Conservation (phyloP, 2,329 filamentous ascomycete species). For the Dryadomyces quercivorus region DNA sequence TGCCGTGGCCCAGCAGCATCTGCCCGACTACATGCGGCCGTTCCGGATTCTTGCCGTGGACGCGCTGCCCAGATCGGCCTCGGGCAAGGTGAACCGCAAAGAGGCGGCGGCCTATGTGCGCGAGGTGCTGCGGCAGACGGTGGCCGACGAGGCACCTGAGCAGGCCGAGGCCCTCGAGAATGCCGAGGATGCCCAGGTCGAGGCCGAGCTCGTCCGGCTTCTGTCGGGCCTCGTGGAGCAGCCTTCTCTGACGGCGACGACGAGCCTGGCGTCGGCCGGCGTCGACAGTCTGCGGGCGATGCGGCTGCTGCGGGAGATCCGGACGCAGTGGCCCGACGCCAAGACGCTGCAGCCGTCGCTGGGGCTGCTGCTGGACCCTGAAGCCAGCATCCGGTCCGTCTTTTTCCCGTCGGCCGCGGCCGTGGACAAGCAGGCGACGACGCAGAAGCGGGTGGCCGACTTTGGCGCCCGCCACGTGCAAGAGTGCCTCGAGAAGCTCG, state of each 20-base stretch:
- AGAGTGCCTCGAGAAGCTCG: background rate
- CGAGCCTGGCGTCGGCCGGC: slow-evolving; percentile 12
- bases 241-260: slow-evolving; percentile 1
- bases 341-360: slow-evolving; percentile 11
- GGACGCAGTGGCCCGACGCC: slow-evolving; percentile 12
- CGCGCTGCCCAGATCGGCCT: slow-evolving; percentile 42
- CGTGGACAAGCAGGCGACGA: background rate
- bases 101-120: background rate
- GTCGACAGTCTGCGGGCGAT: slow-evolving; percentile 24
- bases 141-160: background rate
- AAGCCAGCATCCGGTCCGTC: slow-evolving; percentile 16
- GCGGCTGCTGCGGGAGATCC: slow-evolving; percentile 19
- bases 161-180: background rate
- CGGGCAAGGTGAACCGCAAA: slow-evolving; percentile 49
- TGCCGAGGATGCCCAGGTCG: background rate
- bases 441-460: background rate
- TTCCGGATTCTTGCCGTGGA: slow-evolving; percentile 36
- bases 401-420: slow-evolving; percentile 5
- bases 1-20: slow-evolving; percentile 33
- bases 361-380: slow-evolving; percentile 16
- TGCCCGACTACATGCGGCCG: slow-evolving; percentile 51
- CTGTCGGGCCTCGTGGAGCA: background rate
- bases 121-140: background rate
- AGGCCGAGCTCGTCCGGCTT: background rate
- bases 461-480: background rate